Percentiles rank a stretch among this genome's conserved stretches.
Evolutionary conservation across 73 alveolate species (phyloP).

Genomic region (Paramecium primaurelia): DNA sequence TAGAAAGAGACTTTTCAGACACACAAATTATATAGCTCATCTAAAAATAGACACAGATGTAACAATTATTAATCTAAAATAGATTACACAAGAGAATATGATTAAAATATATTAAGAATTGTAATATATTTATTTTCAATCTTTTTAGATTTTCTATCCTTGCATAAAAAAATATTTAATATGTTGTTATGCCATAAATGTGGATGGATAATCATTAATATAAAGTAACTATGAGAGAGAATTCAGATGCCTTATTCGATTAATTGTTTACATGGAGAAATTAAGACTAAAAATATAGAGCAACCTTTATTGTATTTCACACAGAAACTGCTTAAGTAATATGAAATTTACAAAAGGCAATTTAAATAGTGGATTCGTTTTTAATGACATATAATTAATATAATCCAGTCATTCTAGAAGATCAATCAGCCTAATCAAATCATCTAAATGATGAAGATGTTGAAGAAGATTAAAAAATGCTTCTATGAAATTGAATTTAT

Average conservation of each 20-base stretch:
- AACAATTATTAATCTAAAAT: neutral
- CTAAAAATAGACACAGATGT: neutral
- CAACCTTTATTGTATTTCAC: neutral
- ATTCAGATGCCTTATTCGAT: constrained; percentile 16
- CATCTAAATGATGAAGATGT: neutral
- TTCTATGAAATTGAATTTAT: neutral
- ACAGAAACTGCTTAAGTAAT: neutral
- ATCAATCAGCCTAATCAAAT: neutral
- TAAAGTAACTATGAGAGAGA: neutral
- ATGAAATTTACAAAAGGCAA: neutral
- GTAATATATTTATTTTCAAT: neutral
- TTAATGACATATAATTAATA: neutral
- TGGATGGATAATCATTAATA: neutral
- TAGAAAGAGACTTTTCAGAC: neutral
- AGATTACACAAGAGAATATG: neutral
- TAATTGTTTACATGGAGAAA: constrained; percentile 4
- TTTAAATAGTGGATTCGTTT: neutral
- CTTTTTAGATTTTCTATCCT: neutral
- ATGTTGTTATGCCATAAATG: neutral
- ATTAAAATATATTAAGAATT: neutral
- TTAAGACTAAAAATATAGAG: neutral
- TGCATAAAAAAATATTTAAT: neutral
- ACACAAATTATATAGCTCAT: constrained; percentile 10
- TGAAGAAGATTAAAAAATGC: neutral
- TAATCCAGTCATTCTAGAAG: neutral